These are phyloP conservation scores for Aspergillus avenaceus DNA, from an alignment of 495 filamentous ascomycete genomes.

Conservation along the genomic window DNA sequence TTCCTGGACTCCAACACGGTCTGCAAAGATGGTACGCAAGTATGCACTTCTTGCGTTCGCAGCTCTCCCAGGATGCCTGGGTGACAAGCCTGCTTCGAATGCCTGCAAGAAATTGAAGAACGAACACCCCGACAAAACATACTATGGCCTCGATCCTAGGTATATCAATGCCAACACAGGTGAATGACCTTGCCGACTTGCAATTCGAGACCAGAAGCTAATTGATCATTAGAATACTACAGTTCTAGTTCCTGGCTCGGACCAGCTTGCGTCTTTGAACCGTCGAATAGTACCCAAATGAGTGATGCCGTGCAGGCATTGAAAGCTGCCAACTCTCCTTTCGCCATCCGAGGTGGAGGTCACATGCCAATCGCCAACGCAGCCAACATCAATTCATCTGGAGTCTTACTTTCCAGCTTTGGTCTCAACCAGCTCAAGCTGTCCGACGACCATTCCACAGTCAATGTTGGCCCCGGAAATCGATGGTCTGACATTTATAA, in stretches of 20 bases:
- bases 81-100: neutral
- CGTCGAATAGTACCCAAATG: neutral
- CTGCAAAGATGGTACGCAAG: no score
- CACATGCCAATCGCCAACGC: conserved; percentile 10
- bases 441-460: conserved; percentile 1
- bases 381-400: conserved; percentile 8
- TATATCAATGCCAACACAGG: conserved; percentile 6
- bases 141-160: neutral
- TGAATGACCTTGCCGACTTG: neutral
- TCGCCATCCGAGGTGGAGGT: conserved; percentile 10
- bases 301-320: conserved; percentile 4
- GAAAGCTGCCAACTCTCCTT: neutral
- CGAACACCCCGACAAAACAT: neutral
- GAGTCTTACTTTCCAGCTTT: neutral
- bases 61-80: neutral
- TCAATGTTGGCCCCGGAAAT: conserved; percentile 9
- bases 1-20: no score
- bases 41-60: neutral
- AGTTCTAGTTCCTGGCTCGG: conserved; percentile 3
- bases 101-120: neutral
- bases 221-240: neutral
- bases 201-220: neutral
- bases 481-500: conserved; percentile 8
- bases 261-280: conserved; percentile 7
- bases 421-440: conserved; percentile 2